These are phyloP conservation scores for Parathielavia hyrcaniae DNA, from an alignment of 495 filamentous ascomycete species.

Conservation along the genomic window DNA sequence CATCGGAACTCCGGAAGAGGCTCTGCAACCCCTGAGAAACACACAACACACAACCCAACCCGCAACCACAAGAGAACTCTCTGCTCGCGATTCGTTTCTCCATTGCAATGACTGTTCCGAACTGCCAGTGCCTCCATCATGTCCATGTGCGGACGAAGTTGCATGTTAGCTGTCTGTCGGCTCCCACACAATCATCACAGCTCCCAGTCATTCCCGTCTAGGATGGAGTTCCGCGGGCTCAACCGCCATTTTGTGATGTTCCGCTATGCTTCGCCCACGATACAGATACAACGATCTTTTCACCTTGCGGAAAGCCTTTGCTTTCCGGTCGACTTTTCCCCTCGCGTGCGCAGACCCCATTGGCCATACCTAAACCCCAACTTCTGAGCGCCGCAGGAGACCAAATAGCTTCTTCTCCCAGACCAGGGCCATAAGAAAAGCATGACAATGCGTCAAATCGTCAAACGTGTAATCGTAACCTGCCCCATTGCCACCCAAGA, in stretches of 20 bases:
- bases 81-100: no score
- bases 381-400: not conserved
- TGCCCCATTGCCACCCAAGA: not conserved
- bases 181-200: no score
- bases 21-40: no score
- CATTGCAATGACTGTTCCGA: no score
- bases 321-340: not conserved
- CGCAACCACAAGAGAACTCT: no score
- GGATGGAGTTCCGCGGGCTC: no score
- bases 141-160: no score
- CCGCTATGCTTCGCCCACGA: not conserved
- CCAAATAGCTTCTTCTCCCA: not conserved
- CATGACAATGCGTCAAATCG: conserved; percentile 3
- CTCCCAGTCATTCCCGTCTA: no score
- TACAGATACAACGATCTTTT: not conserved
- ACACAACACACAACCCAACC: no score
- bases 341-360: not conserved
- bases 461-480: not conserved
- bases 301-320: not conserved
- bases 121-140: no score
- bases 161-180: no score
- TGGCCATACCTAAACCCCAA: not conserved
- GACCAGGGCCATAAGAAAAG: not conserved
- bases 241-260: not conserved
- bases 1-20: no score